Base-by-base conservation (phyloP, 208 protist genomes). In the Polymyxa betae region DNA sequence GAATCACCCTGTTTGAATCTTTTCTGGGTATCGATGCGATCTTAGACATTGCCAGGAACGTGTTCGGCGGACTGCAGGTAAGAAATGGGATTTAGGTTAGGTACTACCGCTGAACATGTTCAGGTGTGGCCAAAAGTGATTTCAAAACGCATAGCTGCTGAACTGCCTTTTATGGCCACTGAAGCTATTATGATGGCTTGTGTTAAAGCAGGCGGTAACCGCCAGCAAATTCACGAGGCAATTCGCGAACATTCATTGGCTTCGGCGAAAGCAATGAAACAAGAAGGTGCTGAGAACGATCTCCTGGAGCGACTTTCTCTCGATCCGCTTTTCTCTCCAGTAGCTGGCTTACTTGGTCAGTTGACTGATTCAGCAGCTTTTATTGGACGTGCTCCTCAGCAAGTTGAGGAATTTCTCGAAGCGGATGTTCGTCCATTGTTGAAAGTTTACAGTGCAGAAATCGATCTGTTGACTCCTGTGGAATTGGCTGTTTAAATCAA, bases 141-240 rank as follows among this genome's bases (percentile, higher is more conserved):
- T 88, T 5, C 77, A 44, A 93, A 93, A n/a, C 38, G 92, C 52
- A 91, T 95, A 20, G 44, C 45, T n/a, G 92, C 54, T 0, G 94
- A 95, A 91, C 88, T 96, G 1, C 95, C 95, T 38, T 96, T 96
- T 90, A 96, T 96, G 94, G 95, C 95, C 16, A 95, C 95, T 20
- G 95, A 96, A 89, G 95, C 95, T 72, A 94, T 96, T 45, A 92
- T 96, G 24, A 95, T 96, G 95, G 95, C 93, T 5, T 78, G 77
- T 45, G 95, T 96, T 10, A 95, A 96, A 68, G 89, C 68, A 41
- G 95, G 95, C 41, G 94, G 94, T 43, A 92, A 95, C 45, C 90
- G 95, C 43, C 94, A 95, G 91, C 60, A 46, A 32, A 88, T 92
- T 40, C 94, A 95, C 82, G 94, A 95, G 89, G 45, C 90, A 0